Conservation (phyloP, 1,139 yeast species). For the Candida tetrigidarum region DNA sequence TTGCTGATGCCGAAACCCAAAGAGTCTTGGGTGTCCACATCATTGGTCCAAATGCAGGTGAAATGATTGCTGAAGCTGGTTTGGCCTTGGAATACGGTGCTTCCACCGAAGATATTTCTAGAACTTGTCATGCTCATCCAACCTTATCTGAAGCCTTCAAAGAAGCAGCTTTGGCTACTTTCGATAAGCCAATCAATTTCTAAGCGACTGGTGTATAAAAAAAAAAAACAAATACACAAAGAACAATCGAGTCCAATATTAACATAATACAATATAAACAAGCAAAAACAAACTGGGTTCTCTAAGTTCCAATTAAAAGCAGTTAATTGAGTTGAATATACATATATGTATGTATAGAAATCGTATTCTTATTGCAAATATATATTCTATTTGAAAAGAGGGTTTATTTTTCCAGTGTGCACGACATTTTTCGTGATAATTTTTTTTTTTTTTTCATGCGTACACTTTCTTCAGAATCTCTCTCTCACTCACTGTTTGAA, state of each 20-base stretch:
- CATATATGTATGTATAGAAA: constrained; percentile 5
- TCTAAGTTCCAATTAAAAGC: not conserved
- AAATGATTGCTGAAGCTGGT: constrained; percentile 99
- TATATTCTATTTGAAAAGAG: not conserved
- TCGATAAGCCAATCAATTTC: constrained; percentile 86
- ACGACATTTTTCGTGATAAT: not conserved
- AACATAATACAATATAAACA: not conserved
- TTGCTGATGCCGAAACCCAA: constrained; percentile 97
- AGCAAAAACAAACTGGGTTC: not conserved
- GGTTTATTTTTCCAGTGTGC: not conserved
- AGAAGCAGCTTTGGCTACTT: constrained; percentile 96
- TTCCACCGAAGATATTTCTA: constrained; percentile 94
- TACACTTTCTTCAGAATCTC: not conserved
- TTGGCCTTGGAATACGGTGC: constrained; percentile 99
- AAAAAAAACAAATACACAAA: not conserved
- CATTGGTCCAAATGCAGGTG: constrained; percentile 98
- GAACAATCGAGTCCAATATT: too few species aligned
- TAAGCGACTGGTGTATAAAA: constrained; percentile 30
- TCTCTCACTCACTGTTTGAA: not conserved
- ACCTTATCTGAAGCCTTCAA: constrained; percentile 97
- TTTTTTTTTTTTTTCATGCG: constrained; percentile 2
- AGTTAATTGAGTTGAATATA: not conserved
- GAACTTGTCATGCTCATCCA: constrained; percentile 99
- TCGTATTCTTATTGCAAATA: not conserved
- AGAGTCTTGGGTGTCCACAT: constrained; percentile 96